These are phyloP conservation scores for Aquilaria sinensis DNA, from an alignment of 345 rosid genomes.

Conservation along the genomic window DNA sequence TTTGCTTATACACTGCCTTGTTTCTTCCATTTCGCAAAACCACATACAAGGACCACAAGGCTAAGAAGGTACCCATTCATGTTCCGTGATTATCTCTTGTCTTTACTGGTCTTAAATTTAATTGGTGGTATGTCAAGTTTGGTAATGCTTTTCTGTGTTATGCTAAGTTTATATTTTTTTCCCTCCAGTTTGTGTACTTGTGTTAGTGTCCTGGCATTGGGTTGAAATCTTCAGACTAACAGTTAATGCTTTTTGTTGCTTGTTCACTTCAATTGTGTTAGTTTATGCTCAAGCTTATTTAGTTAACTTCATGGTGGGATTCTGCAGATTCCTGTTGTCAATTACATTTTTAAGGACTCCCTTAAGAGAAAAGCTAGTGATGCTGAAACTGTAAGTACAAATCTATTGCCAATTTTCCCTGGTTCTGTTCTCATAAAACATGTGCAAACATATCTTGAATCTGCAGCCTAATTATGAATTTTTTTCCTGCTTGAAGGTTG, in stretches of 20 bases:
- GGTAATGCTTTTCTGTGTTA: background rate
- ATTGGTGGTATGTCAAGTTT: background rate
- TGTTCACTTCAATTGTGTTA: background rate
- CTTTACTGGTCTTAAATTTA: background rate
- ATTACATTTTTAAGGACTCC: slow-evolving; percentile 64
- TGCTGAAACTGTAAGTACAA: slow-evolving; percentile 59
- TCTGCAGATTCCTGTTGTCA: slow-evolving; percentile 61
- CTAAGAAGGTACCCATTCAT: slow-evolving; percentile 44
- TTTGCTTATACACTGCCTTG: slow-evolving; percentile 69
- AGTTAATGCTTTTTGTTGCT: background rate
- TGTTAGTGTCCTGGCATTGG: background rate
- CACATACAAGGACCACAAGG: slow-evolving; percentile 52
- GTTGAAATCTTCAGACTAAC: too few relatives aligned
- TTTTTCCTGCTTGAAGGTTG: slow-evolving; percentile 44
- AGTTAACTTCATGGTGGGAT: background rate
- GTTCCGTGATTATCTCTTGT: background rate
- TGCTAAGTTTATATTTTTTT: background rate
- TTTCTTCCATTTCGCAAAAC: slow-evolving; percentile 67
- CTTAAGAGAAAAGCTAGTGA: slow-evolving; percentile 80
- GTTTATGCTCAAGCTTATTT: slow-evolving; percentile 2
- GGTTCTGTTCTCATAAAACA: background rate
- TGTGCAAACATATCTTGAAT: slow-evolving; percentile 4
- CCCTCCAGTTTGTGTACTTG: background rate
- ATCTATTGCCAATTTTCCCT: background rate
- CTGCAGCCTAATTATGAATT: background rate